A percentile compares a stretch with the other conserved stretches of the same genome.
Evolutionary conservation across 129 eudicot species (phyloP).

Genomic region (Solidago caesia): DNA sequence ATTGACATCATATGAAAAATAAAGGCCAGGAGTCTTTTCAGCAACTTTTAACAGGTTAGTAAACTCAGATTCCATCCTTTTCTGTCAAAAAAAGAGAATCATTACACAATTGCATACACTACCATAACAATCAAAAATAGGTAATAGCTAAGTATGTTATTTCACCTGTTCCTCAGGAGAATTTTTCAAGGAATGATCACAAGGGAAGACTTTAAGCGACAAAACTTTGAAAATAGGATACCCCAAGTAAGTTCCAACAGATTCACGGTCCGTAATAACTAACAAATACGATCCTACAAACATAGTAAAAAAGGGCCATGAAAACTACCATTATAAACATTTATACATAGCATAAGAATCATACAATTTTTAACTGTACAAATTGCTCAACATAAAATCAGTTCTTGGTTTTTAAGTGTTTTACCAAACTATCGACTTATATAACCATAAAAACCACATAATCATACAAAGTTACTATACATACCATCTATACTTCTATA

Average conservation of each 20-base stretch:
- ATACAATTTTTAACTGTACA: background rate
- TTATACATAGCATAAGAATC: conserved; percentile 10
- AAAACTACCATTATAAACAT: background rate
- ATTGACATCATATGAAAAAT: conserved; percentile 83
- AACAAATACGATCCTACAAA: conserved; percentile 73
- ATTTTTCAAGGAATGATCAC: conserved; percentile 74
- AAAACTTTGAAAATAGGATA: conserved; percentile 81
- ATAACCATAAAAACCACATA: too few relatives aligned
- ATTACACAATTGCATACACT: conserved; percentile 5
- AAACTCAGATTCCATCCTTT: conserved; percentile 71
- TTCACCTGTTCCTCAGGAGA: conserved; percentile 80
- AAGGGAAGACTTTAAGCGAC: conserved; percentile 78
- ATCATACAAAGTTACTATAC: too few relatives aligned
- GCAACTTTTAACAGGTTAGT: conserved; percentile 54
- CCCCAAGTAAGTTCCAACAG: conserved; percentile 85
- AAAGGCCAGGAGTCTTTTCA: conserved; percentile 65
- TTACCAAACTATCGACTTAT: background rate
- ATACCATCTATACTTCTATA: too few relatives aligned
- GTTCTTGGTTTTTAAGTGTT: background rate
- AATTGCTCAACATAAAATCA: too few relatives aligned
- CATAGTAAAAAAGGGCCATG: conserved; percentile 2
- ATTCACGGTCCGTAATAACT: conserved; percentile 73
- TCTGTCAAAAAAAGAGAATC: conserved; percentile 40
- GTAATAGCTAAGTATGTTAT: background rate
- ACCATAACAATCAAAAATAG: background rate